These are phyloP conservation scores for Linum tenue DNA, from an alignment of 345 rosid genomes.

Conservation along the genomic window DNA sequence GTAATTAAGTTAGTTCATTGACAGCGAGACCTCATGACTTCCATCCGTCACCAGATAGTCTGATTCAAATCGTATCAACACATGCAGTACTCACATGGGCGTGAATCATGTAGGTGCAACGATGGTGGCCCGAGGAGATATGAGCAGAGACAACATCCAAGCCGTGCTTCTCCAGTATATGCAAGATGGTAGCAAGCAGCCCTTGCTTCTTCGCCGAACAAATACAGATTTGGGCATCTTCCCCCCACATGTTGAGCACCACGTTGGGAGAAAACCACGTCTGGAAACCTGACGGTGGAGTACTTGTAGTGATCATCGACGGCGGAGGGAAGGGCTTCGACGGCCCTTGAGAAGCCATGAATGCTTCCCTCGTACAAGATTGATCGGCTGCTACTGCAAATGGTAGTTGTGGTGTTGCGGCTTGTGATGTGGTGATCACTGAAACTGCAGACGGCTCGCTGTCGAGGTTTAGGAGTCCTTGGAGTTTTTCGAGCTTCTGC, in stretches of 20 bases:
- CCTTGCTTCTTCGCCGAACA: constrained; percentile 37
- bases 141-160: constrained; percentile 44
- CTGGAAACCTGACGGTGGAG: constrained; percentile 15
- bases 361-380: constrained; percentile 16
- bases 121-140: constrained; percentile 28
- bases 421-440: not conserved
- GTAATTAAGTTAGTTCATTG: too few relatives aligned
- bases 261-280: constrained; percentile 52
- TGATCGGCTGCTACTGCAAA: constrained; percentile 14
- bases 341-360: constrained; percentile 27
- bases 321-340: constrained; percentile 5
- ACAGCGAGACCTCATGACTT: too few relatives aligned
- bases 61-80: too few relatives aligned
- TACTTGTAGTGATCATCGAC: not conserved
- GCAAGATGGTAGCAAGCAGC: constrained; percentile 28
- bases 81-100: constrained; percentile 24
- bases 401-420: constrained; percentile 14
- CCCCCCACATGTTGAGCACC: constrained; percentile 36
- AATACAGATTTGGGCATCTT: constrained; percentile 40
- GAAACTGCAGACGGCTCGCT: constrained; percentile 19
- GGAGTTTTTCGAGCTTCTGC: constrained; percentile 43
- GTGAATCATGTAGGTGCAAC: constrained; percentile 32
- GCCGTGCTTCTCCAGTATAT: constrained; percentile 39
- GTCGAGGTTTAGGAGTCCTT: constrained; percentile 10
- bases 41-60: too few relatives aligned